These are phyloP conservation scores for Zygosaccharomyces bailii DNA, from an alignment of 805 yeast genomes.

Conservation along the genomic window DNA sequence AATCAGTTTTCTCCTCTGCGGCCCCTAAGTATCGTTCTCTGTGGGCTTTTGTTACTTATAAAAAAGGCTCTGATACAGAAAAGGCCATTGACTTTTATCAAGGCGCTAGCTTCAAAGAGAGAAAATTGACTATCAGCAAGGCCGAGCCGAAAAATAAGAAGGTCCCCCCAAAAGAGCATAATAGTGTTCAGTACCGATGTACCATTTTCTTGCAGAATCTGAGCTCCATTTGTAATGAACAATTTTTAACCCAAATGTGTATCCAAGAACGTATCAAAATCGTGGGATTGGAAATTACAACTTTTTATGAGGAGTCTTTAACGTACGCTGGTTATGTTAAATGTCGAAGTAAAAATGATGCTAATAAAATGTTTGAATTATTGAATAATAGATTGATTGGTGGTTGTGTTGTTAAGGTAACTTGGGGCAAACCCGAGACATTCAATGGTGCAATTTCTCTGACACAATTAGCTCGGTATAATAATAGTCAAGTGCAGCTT, in stretches of 20 bases:
- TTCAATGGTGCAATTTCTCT: background rate
- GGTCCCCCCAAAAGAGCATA: conserved; percentile 6
- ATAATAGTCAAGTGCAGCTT: background rate
- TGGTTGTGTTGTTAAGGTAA: conserved; percentile 26
- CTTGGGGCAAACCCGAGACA: conserved; percentile 20
- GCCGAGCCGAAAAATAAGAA: conserved; percentile 20
- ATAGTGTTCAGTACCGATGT: conserved; percentile 13
- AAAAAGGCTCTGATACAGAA: conserved; percentile 36
- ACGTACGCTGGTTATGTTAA: conserved; percentile 28
- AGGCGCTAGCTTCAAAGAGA: conserved; percentile 29
- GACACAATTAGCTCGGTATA: background rate
- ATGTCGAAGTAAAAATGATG: conserved; percentile 24
- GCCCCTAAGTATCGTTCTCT: conserved; percentile 26
- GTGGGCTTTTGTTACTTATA: conserved; percentile 45
- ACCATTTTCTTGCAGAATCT: conserved; percentile 26
- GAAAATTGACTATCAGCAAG: conserved; percentile 25
- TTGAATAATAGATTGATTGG: conserved; percentile 31
- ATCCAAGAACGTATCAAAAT: conserved; percentile 26
- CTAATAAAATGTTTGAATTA: conserved; percentile 20
- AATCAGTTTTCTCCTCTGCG: conserved; percentile 35
- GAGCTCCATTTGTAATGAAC: conserved; percentile 30
- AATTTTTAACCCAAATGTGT: conserved; percentile 28
- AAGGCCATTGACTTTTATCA: conserved; percentile 37
- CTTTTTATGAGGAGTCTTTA: conserved; percentile 18
- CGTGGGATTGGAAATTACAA: conserved; percentile 18